Conservation (phyloP, 768 basidiomycete species). For the Mycena olivaceomarginata region DNA sequence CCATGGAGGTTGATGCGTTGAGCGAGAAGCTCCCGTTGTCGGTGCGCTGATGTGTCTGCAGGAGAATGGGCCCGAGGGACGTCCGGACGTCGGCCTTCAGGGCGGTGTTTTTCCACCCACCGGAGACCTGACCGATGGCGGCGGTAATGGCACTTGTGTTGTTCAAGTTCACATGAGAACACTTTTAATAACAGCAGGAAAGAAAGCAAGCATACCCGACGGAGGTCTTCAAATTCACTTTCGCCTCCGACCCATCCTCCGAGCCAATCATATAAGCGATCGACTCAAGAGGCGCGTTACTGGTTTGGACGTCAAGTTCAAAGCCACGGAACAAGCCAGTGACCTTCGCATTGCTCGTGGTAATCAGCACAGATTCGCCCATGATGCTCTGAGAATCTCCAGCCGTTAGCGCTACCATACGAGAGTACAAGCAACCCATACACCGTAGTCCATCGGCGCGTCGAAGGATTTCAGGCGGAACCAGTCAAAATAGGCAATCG, state of each 20-base stretch:
- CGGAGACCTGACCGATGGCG: conserved; percentile 11
- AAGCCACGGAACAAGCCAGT: conserved; percentile 13
- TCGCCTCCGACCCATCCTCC: conserved; percentile 5
- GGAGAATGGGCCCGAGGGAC: conserved; percentile 8
- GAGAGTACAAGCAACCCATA: conserved; percentile 2
- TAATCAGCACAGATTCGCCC: conserved; percentile 7
- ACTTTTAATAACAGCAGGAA: conserved; percentile 2
- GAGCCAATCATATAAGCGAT: conserved; percentile 9
- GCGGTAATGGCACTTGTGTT: conserved; percentile 12
- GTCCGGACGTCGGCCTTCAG: conserved; percentile 11
- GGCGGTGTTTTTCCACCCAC: conserved; percentile 6
- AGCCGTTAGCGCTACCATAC: conserved; percentile 1
- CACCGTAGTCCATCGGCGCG: conserved; percentile 8
- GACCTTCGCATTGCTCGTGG: conserved; percentile 8
- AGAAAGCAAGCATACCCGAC: conserved; percentile 10
- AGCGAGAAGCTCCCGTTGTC: conserved; percentile 1
- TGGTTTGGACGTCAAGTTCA: conserved; percentile 10
- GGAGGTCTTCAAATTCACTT: conserved; percentile 12
- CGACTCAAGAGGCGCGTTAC: conserved; percentile 8
- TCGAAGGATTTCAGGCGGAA: conserved; percentile 10
- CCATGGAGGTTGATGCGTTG: conserved; percentile 10
- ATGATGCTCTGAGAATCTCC: conserved; percentile 10
- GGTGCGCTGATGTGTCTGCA: conserved; percentile 1
- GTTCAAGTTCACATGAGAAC: conserved; percentile 12
- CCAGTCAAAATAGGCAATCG: conserved; percentile 10